Conservation (phyloP, 768 basidiomycete genomes). For the Lentinula boryana region DNA sequence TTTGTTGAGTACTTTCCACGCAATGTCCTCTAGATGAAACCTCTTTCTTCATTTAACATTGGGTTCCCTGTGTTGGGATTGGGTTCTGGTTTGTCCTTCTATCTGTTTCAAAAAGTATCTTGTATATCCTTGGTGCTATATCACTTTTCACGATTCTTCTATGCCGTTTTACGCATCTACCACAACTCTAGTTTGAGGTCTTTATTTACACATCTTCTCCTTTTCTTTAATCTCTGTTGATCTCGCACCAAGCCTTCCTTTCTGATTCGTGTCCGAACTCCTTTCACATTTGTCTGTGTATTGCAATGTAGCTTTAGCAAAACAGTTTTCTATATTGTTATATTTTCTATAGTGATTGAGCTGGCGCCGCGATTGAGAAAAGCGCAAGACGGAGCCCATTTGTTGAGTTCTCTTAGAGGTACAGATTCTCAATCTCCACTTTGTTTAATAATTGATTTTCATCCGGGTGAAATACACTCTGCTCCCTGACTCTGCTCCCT, state of each 20-base stretch:
- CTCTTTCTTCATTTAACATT: background rate
- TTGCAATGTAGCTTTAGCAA: conserved; percentile 3
- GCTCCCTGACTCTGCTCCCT: no score
- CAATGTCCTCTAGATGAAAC: background rate
- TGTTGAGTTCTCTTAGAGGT: no score
- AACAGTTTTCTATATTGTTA: background rate
- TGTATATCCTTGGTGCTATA: background rate
- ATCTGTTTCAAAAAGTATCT: background rate
- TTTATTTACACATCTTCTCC: no score
- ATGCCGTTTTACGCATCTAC: background rate
- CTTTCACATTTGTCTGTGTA: background rate
- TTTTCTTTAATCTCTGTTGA: background rate
- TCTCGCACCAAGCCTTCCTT: background rate
- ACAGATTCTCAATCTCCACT: no score
- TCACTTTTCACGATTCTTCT: background rate
- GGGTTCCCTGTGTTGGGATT: background rate
- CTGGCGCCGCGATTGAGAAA: background rate
- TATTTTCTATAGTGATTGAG: background rate
- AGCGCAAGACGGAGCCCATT: no score
- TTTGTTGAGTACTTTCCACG: no score
- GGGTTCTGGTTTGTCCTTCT: background rate
- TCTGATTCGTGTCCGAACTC: background rate
- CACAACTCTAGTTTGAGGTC: no score
- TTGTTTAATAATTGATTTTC: no score
- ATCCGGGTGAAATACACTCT: no score